phyloP scores from a whole-genome alignment of 495 filamentous ascomycete species.

The Tricharina praecox region DNA sequence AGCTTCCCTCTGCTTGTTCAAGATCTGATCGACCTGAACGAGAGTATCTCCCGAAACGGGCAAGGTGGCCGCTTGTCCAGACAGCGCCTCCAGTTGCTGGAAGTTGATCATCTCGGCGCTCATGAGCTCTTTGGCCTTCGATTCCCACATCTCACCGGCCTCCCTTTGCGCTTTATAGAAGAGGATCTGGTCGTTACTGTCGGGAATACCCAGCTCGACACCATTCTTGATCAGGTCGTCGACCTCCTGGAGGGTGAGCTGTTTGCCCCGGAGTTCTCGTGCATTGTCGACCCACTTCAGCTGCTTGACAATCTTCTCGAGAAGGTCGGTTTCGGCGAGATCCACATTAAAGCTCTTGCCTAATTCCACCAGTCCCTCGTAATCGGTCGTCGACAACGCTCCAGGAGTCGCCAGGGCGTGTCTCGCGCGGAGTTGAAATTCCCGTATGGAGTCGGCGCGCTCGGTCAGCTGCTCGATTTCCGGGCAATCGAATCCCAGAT shows the following conservation, averaged over 20 bases:
- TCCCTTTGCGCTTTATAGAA: slow-evolving; percentile 58
- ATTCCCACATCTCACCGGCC: slow-evolving; percentile 73
- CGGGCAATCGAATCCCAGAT: slow-evolving; percentile 82
- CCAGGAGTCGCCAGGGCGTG: slow-evolving; percentile 45
- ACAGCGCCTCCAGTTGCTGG: slow-evolving; percentile 82
- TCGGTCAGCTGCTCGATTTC: slow-evolving; percentile 80
- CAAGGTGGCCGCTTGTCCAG: slow-evolving; percentile 51
- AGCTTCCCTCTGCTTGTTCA: slow-evolving; percentile 91
- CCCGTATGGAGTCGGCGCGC: slow-evolving; percentile 68
- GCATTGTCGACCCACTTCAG: slow-evolving; percentile 79
- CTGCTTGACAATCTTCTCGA: slow-evolving; percentile 65
- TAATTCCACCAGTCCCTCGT: slow-evolving; percentile 75
- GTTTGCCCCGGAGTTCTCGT: slow-evolving; percentile 40
- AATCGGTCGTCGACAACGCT: slow-evolving; percentile 46
- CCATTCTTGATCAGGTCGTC: slow-evolving; percentile 59
- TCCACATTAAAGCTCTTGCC: slow-evolving; percentile 86
- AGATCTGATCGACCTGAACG: slow-evolving; percentile 69
- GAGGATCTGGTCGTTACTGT: slow-evolving; percentile 57
- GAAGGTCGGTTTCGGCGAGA: slow-evolving; percentile 73
- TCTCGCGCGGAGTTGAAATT: slow-evolving; percentile 66
- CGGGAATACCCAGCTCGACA: slow-evolving; percentile 54
- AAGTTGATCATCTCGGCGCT: slow-evolving; percentile 78
- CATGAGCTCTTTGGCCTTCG: slow-evolving; percentile 86
- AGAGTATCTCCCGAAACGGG: slow-evolving; percentile 72
- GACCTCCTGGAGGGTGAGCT: slow-evolving; percentile 59